These are phyloP conservation scores for Phytophthora megakarya DNA, from an alignment of 352 stramenopile genomes.

Conservation along the genomic window DNA sequence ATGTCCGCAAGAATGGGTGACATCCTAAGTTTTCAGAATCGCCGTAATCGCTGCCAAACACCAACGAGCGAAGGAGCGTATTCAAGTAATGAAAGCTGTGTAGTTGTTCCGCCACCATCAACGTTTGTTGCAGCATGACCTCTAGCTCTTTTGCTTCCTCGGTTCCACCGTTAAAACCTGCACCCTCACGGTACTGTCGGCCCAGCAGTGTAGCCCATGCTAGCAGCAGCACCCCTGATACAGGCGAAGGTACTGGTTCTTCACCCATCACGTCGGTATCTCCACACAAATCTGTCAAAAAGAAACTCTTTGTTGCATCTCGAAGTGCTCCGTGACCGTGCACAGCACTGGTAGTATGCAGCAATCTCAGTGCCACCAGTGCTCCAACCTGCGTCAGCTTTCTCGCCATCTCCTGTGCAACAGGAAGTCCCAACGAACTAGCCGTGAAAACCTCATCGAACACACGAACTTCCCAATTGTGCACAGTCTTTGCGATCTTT, in stretches of 20 bases:
- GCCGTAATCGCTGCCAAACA: conserved; percentile 38
- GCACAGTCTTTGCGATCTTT: conserved; percentile 41
- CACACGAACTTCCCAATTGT: conserved; percentile 40
- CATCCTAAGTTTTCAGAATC: conserved; percentile 16
- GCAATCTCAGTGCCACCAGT: conserved; percentile 40
- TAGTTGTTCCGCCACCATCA: conserved; percentile 44
- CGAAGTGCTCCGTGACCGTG: conserved; percentile 27
- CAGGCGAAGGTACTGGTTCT: conserved; percentile 26
- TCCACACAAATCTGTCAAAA: conserved; percentile 33
- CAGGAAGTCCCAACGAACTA: conserved; percentile 27
- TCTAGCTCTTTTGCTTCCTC: conserved; percentile 38
- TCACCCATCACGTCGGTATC: conserved; percentile 7
- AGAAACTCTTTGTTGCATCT: conserved; percentile 36
- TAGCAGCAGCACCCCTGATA: conserved; percentile 53
- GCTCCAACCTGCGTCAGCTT: conserved; percentile 42
- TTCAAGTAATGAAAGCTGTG: conserved; percentile 68
- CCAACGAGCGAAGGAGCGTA: conserved; percentile 45
- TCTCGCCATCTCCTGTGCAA: conserved; percentile 24
- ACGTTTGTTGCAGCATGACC: conserved; percentile 44
- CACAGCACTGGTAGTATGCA: conserved; percentile 28
- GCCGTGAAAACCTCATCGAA: conserved; percentile 39
- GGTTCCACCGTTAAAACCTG: conserved; percentile 8
- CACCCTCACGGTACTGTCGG: conserved; percentile 39
- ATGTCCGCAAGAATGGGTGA: conserved; percentile 35
- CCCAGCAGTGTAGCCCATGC: conserved; percentile 59